Evolutionary conservation across 768 basidiomycete species (phyloP), one percentile per base, ranked within the genome.

Genomic region (Auricularia sp.): DNA sequence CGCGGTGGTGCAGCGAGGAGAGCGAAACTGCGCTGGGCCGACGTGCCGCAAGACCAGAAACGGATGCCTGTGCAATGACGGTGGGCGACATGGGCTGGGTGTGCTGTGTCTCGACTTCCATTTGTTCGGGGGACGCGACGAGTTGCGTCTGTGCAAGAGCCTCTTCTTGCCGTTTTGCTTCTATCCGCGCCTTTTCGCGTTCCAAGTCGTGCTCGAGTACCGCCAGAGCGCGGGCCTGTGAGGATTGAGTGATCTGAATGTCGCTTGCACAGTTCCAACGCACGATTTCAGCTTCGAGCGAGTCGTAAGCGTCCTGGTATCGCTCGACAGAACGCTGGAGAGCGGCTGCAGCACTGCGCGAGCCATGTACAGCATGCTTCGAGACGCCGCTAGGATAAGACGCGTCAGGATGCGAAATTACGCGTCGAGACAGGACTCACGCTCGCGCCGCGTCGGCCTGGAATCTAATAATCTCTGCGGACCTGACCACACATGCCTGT

Each of bases 1-100:
- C 75, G 1, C 86, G 88, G 33, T 90, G 82, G 54, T 89, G 87
- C 11, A 93, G 82, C 4, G 90, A 89, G 11, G 89, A 91, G 44
- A 92, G 80, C 3, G 90, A 91, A 47, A 93, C 89, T 13, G 87
- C 83, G 7, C 90, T 92, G 56, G 82, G 85, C 4, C 91, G 84
- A 54, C 89, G 83, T 42, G 63, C 36, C 11, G 29, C 54, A 14
- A 78, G 77, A 56, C 77, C 71, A 67, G 62, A 74, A 33, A 68
- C 67, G 67, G 69, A 68, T 29, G 68, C 75, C 58, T 73, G 73
- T 35, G 71, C 66, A 74, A 81, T 70, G 76, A 29, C 59, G 61
- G 39, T 54, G 34, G 64, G 67, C 65, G 51, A 51, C 54, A 66
- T 67, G 44, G 16, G 70, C 68, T 14, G 69, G 67, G 45, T 56